Evolutionary conservation across 2,329 filamentous ascomycete species (phyloP).

Genomic region (Xylariomycetidae sp.): DNA sequence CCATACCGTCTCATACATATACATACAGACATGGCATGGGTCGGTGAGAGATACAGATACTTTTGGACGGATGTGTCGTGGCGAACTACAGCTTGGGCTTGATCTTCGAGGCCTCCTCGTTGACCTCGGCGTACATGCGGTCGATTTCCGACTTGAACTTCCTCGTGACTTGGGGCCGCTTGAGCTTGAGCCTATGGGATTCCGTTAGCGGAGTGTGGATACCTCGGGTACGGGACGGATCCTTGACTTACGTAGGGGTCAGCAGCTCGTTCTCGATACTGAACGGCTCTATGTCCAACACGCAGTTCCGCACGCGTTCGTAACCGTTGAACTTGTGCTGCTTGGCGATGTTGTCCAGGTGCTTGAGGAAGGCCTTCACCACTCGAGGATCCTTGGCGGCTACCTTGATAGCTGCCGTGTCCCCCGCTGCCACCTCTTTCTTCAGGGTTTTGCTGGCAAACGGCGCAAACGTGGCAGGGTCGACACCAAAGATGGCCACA

Average conservation of each 20-base stretch:
- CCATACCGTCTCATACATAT: too few relatives aligned
- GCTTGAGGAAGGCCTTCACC: constrained; percentile 66
- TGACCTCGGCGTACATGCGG: constrained; percentile 51
- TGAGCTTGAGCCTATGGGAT: constrained; percentile 49
- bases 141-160: constrained; percentile 48
- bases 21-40: too few relatives aligned
- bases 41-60: too few relatives aligned
- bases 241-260: constrained; percentile 69
- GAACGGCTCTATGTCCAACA: constrained; percentile 82
- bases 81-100: constrained; percentile 45
- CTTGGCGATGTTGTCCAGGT: constrained; percentile 72
- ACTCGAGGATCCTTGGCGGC: constrained; percentile 66
- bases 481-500: constrained; percentile 82
- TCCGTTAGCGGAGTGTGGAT: constrained; percentile 11
- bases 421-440: constrained; percentile 55
- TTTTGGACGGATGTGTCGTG: too few relatives aligned
- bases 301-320: constrained; percentile 70
- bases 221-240: constrained; percentile 2
- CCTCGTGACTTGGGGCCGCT: constrained; percentile 50
- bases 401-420: constrained; percentile 60
- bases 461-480: constrained; percentile 74
- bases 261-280: constrained; percentile 86
- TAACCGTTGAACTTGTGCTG: constrained; percentile 88
- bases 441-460: constrained; percentile 75
- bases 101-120: constrained; percentile 28